These are phyloP conservation scores for Massariosphaeria phaeospora DNA, from an alignment of 495 filamentous ascomycete species.

Conservation along the genomic window DNA sequence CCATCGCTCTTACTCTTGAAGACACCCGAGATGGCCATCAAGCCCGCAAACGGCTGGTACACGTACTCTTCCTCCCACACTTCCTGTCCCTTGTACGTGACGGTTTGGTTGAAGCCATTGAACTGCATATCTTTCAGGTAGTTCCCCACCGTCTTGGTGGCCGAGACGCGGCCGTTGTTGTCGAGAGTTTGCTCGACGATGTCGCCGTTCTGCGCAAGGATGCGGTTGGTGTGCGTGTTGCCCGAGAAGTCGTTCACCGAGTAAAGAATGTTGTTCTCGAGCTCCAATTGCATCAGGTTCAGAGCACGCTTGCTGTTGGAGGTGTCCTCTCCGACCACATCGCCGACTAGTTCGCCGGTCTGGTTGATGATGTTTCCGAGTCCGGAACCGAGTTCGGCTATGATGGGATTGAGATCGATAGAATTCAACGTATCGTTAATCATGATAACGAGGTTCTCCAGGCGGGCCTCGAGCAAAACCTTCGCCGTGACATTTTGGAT, in stretches of 20 bases:
- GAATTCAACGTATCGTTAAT: conserved; percentile 48
- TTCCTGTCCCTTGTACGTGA: conserved; percentile 43
- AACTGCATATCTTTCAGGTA: conserved; percentile 50
- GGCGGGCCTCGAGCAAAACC: conserved; percentile 52
- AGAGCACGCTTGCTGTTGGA: conserved; percentile 18
- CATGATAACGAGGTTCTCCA: conserved; percentile 54
- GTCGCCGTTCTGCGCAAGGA: conserved; percentile 51
- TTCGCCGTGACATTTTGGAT: conserved; percentile 55
- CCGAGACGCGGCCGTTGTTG: conserved; percentile 47
- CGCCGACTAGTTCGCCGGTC: conserved; percentile 37
- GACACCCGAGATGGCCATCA: conserved; percentile 47
- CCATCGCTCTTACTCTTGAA: conserved; percentile 45
- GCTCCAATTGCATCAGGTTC: conserved; percentile 31
- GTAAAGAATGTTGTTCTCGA: conserved; percentile 52
- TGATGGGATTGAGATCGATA: conserved; percentile 55
- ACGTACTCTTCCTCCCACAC: conserved; percentile 47
- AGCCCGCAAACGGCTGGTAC: conserved; percentile 50
- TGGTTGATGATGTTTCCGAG: conserved; percentile 48
- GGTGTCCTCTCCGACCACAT: conserved; percentile 2
- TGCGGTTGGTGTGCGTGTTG: conserved; percentile 52
- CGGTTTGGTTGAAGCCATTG: conserved; percentile 49
- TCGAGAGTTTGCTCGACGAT: conserved; percentile 51
- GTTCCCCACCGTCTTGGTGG: conserved; percentile 43
- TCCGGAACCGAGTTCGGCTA: conserved; percentile 49
- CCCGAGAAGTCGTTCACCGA: conserved; percentile 53